These are phyloP conservation scores for Ophiostoma ips DNA, from an alignment of 2,329 filamentous ascomycete genomes.

Conservation along the genomic window DNA sequence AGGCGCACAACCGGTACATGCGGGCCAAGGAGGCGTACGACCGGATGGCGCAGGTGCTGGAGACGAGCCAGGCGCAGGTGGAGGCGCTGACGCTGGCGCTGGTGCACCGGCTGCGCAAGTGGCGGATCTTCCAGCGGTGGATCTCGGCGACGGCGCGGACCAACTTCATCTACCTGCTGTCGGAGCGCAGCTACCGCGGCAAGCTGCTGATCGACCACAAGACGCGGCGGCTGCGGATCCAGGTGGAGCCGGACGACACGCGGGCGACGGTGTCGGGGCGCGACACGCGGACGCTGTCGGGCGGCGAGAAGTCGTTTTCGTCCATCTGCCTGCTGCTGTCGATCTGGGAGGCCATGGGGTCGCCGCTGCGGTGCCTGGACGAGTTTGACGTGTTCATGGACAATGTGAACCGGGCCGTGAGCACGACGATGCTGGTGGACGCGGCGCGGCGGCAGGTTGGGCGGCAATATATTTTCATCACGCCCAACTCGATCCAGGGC, in stretches of 20 bases:
- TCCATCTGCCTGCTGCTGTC: constrained; percentile 86
- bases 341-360: constrained; percentile 97
- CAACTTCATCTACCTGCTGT: constrained; percentile 78
- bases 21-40: constrained; percentile 26
- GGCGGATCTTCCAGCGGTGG: constrained; percentile 65
- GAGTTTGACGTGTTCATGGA: constrained; percentile 99
- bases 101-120: constrained; percentile 55
- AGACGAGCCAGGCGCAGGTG: constrained; percentile 29
- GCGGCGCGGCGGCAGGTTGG: constrained; percentile 78
- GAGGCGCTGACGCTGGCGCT: constrained; percentile 44
- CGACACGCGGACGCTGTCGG: constrained; percentile 82
- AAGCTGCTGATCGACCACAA: constrained; percentile 66
- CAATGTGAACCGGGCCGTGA: constrained; percentile 83
- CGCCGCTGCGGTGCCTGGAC: constrained; percentile 83
- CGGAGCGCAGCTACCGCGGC: constrained; percentile 79
- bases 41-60: constrained; percentile 28
- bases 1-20: constrained; percentile 41
- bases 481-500: constrained; percentile 68
- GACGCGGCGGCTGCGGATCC: constrained; percentile 59
- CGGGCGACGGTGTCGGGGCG: constrained; percentile 56
- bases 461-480: constrained; percentile 91
- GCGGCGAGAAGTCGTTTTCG: constrained; percentile 95
- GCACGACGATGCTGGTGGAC: constrained; percentile 80
- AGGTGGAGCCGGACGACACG: constrained; percentile 59
- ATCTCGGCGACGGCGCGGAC: constrained; percentile 78